Base-by-base conservation (phyloP, 2,329 filamentous ascomycete genomes). In the Fusarium chuoi region DNA sequence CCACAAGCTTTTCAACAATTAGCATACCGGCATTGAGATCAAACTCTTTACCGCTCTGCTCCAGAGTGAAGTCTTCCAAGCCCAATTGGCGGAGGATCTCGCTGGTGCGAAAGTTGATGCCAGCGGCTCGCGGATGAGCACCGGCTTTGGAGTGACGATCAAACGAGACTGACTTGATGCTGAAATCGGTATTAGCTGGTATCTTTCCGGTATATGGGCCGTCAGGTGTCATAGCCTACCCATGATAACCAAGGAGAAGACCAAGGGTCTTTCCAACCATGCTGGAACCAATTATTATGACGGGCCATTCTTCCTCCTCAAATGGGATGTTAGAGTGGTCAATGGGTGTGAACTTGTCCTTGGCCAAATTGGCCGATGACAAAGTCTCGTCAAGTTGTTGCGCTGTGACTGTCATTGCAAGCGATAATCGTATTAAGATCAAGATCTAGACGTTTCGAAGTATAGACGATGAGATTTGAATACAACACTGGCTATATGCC, bases 231-330 rank as follows among this genome's bases (percentile, higher is more conserved):
- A 7, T 2, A 15, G 6, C 45, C n/a, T 42, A 52, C 58, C 58
- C 45, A 6, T 61, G 36, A 42, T 54, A 61, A 3, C 58, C 58
- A 11, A 61, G 45, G 7, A 61, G 45, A 61, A 54, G 58, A 22
- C 58, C 58, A 22, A 61, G 58, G 2, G 58, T 15, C n/a, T 61
- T 52, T 8, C 58, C 58, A 35, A 61, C 58, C 58, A 61, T 54
- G 36, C 58, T 61, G 12, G 58, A 61, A 18, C 58, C 45, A 28
- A 54, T 61, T 17, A 61, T 61, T 5, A 54, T 61, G 3, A 61
- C 58, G 17, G 58, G 45, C 58, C 58, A 52, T 54, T 61, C 36
- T 35, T 61, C 57, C 0, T 61, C 30, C 36, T 52, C 36, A 12
- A 61, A 13, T 10, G 58, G 58, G 1, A 61, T 42, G 14, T 24